Percentiles rank a stretch among this genome's conserved stretches.
Evolutionary conservation across 257 asterid species (phyloP).

Genomic region (Thymus mandschuricus): DNA sequence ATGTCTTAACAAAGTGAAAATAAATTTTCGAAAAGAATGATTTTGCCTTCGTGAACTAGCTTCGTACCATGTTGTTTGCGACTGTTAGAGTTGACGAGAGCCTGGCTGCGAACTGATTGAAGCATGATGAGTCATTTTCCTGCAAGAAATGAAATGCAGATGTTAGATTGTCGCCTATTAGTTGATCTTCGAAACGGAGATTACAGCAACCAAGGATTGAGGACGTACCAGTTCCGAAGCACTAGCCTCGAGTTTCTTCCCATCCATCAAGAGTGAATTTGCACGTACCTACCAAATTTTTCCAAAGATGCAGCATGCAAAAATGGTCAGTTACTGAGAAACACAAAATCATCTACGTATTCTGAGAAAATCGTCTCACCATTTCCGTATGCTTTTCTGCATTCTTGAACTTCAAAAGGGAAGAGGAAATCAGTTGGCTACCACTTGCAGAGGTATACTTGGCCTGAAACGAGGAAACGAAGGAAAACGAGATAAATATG

Average conservation of each 20-base stretch:
- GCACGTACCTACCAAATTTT: conserved; percentile 55
- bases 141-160: conserved; percentile 36
- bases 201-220: conserved; percentile 46
- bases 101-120: conserved; percentile 73
- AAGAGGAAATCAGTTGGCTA: conserved; percentile 47
- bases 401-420: conserved; percentile 50
- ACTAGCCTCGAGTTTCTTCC: conserved; percentile 47
- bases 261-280: conserved; percentile 55
- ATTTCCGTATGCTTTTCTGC: conserved; percentile 57
- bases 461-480: conserved; percentile 54
- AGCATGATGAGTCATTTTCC: conserved; percentile 55
- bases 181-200: background rate
- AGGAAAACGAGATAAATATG: background rate
- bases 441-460: conserved; percentile 43
- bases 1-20: conserved; percentile 11
- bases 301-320: conserved; percentile 22
- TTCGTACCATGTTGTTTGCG: conserved; percentile 79
- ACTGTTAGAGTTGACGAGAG: conserved; percentile 71
- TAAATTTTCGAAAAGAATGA: conserved; percentile 17
- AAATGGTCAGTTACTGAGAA: conserved; percentile 18
- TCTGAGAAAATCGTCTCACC: conserved; percentile 43
- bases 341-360: background rate
- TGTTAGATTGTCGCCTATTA: conserved; percentile 25
- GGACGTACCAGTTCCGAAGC: conserved; percentile 65
- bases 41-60: conserved; percentile 19